Base-by-base conservation (phyloP, 1,139 yeast genomes). In the Geotrichum reessii region DNA sequence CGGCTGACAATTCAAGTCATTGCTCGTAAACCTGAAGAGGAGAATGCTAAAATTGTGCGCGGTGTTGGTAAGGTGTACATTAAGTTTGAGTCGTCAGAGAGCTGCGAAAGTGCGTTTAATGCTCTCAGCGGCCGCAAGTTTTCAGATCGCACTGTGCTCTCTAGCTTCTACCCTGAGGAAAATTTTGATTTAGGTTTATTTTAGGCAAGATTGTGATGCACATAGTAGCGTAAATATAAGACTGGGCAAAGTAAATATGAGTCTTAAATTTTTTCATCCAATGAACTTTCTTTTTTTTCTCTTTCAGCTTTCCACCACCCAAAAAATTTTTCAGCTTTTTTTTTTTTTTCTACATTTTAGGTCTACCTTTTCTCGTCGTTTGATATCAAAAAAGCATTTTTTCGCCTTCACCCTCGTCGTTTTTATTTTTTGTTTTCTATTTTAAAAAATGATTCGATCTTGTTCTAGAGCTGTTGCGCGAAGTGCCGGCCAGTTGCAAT, bases 61-160 rank as follows among this genome's bases (percentile, higher is more conserved):
- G 90, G 89, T 2, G 80, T 86, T 47, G 97, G 97, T 0, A 85
- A 82, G 64, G 78, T 88, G 0, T 90, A 78, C 69, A 81, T 88
- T 47, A 84, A 86, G 70, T 90, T 86, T 71, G 78, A 76, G 1
- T 75, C 76, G 19, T 74, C 76, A 3, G 79, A 78, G 1, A 73
- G 74, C 7, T 87, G 96, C 2, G 71, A 76, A 28, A 71, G 74
- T 24, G 95, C 95, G 0, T 77, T 85, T 55, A 70, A 78, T 67
- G 81, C 78, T n/a, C 67, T 89, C 25, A 83, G 88, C 3, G 96
- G 96, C 0, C 73, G 86, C 53, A 74, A 74, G 62, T 91, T 85
- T 68, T 81, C 84, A 63, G 93, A 84, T 56, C 77, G 96, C 56
- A 81, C 88, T 0, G 83, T 90, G 0, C 65, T 91, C 21, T 84